These are phyloP conservation scores for Noccaea caerulescens DNA, from an alignment of 345 rosid genomes.

Conservation along the genomic window DNA sequence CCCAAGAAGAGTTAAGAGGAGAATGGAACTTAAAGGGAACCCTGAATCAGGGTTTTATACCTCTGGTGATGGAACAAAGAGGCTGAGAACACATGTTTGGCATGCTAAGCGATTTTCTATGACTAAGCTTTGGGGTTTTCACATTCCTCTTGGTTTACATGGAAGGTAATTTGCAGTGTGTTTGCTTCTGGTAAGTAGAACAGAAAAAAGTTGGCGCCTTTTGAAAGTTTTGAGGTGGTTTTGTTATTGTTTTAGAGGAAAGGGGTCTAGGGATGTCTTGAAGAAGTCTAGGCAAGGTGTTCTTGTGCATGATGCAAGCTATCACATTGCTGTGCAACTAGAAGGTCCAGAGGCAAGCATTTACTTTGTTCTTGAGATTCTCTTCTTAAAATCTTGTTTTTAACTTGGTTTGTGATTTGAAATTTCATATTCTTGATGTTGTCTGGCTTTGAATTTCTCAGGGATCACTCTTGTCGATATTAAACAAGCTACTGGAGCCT, in stretches of 20 bases:
- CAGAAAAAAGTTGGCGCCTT: not conserved
- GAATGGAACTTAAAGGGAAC: constrained; percentile 65
- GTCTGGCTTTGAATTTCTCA: constrained; percentile 38
- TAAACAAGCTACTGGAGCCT: constrained; percentile 63
- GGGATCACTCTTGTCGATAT: constrained; percentile 64
- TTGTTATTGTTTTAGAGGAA: constrained; percentile 63
- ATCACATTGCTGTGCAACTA: constrained; percentile 63
- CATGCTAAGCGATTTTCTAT: constrained; percentile 85
- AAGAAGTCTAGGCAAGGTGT: constrained; percentile 68
- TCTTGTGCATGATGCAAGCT: constrained; percentile 81
- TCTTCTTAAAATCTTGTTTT: not conserved
- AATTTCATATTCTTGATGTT: constrained; percentile 1
- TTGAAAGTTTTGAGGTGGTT: constrained; percentile 7
- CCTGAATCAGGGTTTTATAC: constrained; percentile 59
- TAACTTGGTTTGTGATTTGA: not conserved
- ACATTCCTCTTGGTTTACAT: constrained; percentile 86
- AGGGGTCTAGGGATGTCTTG: constrained; percentile 83
- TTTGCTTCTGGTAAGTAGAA: constrained; percentile 12
- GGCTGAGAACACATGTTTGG: constrained; percentile 94
- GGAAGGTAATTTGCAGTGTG: constrained; percentile 60
- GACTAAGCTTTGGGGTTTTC: constrained; percentile 82
- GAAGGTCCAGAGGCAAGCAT: constrained; percentile 78
- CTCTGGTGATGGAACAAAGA: constrained; percentile 86
- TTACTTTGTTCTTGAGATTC: constrained; percentile 28
- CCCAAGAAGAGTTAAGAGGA: constrained; percentile 62